Evolutionary conservation across 371 early-diverging fungal species (phyloP), one percentile per base, ranked within the genome.

Genomic region (Mucor mucedo): DNA sequence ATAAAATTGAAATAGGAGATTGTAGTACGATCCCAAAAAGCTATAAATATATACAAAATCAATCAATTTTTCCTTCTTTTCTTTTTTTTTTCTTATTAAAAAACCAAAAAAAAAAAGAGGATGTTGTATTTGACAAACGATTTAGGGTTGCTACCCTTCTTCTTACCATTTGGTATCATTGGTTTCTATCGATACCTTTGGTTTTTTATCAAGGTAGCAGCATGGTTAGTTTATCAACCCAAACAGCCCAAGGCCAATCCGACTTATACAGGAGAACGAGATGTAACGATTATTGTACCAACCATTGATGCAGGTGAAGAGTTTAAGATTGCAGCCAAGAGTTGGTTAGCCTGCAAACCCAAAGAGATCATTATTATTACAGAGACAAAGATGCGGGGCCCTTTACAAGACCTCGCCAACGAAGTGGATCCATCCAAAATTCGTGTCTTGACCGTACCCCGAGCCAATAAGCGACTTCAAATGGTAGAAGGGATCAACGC

Each of bases 271-370:
- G 50, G 83, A 10, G 77, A 83, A 54, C 70, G 73, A 66, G 90
- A 91, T 66, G 91, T 89, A 11, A 91, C 90, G 49, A 88, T 91
- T 63, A 75, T 89, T 52, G 90, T 91, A 6, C 89, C 90, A 1
- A 91, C 91, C 41, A 91, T 91, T 63, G 91, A 91, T 71, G 89
- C 90, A 4, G 90, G 91, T 60, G 89, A 87, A 58, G 90, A 89
- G 69, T 89, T 89, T 67, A 84, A 82, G 55, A 78, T 85, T 58
- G 91, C 90, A 2, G 82, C 89, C 2, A 71, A 70, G 16, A 86
- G 87, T 9, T 91, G 91, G 91, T 70, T 91, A 21, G 83, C 75
- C 28, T 83, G 82, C 66, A 77, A 87, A 21, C 91, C 91, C 5
- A 86, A 80, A 62, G 86, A 89, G 58, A 84, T 87, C 52, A 65